phyloP scores from a whole-genome alignment of 75 land plant species.

The Larix kaempferi region DNA sequence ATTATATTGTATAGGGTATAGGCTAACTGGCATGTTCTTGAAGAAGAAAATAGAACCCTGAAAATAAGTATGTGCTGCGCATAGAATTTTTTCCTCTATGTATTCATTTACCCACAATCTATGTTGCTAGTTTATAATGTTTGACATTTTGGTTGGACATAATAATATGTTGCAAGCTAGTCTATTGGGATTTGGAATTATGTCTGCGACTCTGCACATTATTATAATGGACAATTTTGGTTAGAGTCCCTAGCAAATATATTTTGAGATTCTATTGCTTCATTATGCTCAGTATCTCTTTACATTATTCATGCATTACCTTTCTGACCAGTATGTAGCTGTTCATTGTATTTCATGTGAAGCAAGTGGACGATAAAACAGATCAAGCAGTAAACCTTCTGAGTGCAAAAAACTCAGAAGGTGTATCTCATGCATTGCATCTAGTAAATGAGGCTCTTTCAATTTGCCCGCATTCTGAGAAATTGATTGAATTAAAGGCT shows the following conservation, averaged over 20 bases:
- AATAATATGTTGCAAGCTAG: neutral
- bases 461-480: slow-evolving; percentile 66
- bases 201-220: neutral
- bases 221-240: neutral
- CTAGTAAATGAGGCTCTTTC: slow-evolving; percentile 57
- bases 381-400: slow-evolving; percentile 37
- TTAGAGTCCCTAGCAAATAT: neutral
- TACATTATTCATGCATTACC: neutral
- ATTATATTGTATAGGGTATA: neutral
- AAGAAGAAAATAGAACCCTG: neutral
- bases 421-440: slow-evolving; percentile 45
- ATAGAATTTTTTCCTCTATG: neutral
- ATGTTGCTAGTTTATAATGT: neutral
- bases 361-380: slow-evolving; percentile 59
- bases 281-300: neutral
- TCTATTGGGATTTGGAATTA: neutral
- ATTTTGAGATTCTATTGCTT: neutral
- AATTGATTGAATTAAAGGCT: slow-evolving; percentile 70
- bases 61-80: neutral
- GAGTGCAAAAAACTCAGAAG: slow-evolving; percentile 23
- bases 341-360: slow-evolving; percentile 17
- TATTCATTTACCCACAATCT: neutral
- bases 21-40: neutral
- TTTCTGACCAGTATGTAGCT: neutral
- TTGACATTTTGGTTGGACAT: neutral